Evolutionary conservation across 2,329 filamentous ascomycete genomes (phyloP).

Genomic region (Ascomycota sp.): DNA sequence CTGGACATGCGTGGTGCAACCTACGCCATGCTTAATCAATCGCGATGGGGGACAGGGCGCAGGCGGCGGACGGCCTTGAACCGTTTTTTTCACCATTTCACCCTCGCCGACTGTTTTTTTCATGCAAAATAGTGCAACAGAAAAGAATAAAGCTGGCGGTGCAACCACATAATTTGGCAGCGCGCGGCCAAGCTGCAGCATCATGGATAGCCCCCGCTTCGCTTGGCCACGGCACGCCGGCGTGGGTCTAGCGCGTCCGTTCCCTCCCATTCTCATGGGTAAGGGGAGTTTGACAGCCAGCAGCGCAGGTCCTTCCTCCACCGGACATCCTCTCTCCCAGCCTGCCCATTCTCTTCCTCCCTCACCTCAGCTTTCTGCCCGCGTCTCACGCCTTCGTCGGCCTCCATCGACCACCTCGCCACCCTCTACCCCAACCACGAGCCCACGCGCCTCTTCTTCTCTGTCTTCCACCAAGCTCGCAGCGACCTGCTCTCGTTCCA

Average conservation of each 20-base stretch:
- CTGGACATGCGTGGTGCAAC: too few relatives aligned
- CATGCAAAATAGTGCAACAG: too few relatives aligned
- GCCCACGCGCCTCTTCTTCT: neutral
- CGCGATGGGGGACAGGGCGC: too few relatives aligned
- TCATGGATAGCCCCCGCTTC: conserved; percentile 9
- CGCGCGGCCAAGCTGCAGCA: conserved; percentile 1
- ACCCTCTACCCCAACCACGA: neutral
- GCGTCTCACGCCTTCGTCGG: conserved; percentile 12
- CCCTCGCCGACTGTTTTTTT: too few relatives aligned
- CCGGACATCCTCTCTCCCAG: conserved; percentile 17
- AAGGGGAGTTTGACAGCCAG: conserved; percentile 20
- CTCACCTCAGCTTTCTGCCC: conserved; percentile 7
- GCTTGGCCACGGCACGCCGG: conserved; percentile 7
- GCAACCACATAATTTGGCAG: conserved; percentile 2
- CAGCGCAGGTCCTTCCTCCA: conserved; percentile 19
- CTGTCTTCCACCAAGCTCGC: neutral
- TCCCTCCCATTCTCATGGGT: conserved; percentile 20
- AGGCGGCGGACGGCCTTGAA: too few relatives aligned
- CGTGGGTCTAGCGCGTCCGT: conserved; percentile 13
- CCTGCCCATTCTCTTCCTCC: conserved; percentile 13
- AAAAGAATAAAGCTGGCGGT: conserved; percentile 1
- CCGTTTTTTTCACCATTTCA: too few relatives aligned
- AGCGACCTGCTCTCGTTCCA: neutral
- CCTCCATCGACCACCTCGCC: conserved; percentile 5
- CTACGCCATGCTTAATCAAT: too few relatives aligned